phyloP scores from a whole-genome alignment of 2,329 filamentous ascomycete genomes.

The Penicillium frequentans region DNA sequence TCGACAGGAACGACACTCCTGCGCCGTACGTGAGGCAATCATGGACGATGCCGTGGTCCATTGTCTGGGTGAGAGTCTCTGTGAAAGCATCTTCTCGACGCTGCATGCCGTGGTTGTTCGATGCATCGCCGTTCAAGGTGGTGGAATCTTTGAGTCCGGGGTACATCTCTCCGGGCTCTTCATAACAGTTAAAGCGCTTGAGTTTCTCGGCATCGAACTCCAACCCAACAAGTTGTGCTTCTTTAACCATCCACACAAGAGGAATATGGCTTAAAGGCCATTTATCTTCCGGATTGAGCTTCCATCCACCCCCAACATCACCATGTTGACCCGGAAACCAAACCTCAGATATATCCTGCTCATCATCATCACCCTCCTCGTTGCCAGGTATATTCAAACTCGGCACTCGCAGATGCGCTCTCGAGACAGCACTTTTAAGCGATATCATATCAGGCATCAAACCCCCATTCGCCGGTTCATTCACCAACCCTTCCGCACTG shows the following conservation, averaged over 20 bases:
- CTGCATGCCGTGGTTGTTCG: not conserved
- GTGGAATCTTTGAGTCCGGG: slow-evolving; percentile 24
- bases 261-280: slow-evolving; percentile 67
- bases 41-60: slow-evolving; percentile 56
- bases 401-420: slow-evolving; percentile 5
- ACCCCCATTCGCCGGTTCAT: not conserved
- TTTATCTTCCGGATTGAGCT: slow-evolving; percentile 54
- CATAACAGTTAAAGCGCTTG: slow-evolving; percentile 63
- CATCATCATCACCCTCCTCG: slow-evolving; percentile 32
- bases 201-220: slow-evolving; percentile 69
- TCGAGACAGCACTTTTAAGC: slow-evolving; percentile 8
- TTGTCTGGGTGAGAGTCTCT: slow-evolving; percentile 2
- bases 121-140: slow-evolving; percentile 15
- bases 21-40: slow-evolving; percentile 68
- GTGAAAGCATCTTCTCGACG: slow-evolving; percentile 2
- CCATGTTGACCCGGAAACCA: slow-evolving; percentile 74
- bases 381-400: slow-evolving; percentile 27
- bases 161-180: slow-evolving; percentile 39
- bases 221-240: slow-evolving; percentile 65
- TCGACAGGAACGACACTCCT: slow-evolving; percentile 57
- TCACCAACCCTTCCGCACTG: slow-evolving; percentile 1
- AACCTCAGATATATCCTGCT: slow-evolving; percentile 75
- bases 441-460: slow-evolving; percentile 6
- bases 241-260: slow-evolving; percentile 69
- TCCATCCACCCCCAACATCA: slow-evolving; percentile 78